Evolutionary conservation across 1,284 basidiomycete genomes (phyloP).

Genomic region (Puccinia horiana): DNA sequence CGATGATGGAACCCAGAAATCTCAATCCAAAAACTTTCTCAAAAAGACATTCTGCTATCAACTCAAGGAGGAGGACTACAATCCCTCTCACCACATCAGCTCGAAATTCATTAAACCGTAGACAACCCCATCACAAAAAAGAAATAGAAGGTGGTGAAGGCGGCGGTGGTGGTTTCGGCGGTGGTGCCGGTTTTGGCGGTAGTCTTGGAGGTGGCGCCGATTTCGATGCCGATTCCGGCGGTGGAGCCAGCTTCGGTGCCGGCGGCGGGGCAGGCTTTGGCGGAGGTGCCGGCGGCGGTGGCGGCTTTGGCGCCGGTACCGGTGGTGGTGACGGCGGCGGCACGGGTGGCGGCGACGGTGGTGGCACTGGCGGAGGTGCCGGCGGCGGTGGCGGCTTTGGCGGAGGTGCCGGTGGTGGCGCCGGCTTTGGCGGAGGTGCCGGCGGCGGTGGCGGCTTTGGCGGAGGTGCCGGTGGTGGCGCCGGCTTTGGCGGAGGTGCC

Average conservation of each 20-base stretch:
- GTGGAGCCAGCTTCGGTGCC: neutral
- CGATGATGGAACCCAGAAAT: too few species aligned
- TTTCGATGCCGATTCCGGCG: neutral
- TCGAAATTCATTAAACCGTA: neutral
- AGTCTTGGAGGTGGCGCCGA: neutral
- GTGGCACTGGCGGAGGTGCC: too few species aligned
- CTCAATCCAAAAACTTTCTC: neutral
- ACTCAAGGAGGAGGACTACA: neutral
- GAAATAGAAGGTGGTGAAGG: neutral
- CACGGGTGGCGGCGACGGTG: too few species aligned
- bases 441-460: neutral
- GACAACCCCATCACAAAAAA: neutral
- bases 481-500: constrained; percentile 15
- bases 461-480: neutral
- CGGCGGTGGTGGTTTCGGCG: too few species aligned
- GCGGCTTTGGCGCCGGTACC: too few species aligned
- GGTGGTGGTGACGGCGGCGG: too few species aligned
- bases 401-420: too few species aligned
- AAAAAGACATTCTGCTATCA: neutral
- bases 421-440: constrained; percentile 8
- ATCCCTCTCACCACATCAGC: neutral
- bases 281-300: neutral
- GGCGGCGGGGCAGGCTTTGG: neutral
- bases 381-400: too few species aligned
- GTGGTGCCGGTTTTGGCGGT: neutral